Evolutionary conservation across 352 stramenopile genomes (phyloP), one percentile per base, ranked within the genome.

Genomic region (Pythium biforme): DNA sequence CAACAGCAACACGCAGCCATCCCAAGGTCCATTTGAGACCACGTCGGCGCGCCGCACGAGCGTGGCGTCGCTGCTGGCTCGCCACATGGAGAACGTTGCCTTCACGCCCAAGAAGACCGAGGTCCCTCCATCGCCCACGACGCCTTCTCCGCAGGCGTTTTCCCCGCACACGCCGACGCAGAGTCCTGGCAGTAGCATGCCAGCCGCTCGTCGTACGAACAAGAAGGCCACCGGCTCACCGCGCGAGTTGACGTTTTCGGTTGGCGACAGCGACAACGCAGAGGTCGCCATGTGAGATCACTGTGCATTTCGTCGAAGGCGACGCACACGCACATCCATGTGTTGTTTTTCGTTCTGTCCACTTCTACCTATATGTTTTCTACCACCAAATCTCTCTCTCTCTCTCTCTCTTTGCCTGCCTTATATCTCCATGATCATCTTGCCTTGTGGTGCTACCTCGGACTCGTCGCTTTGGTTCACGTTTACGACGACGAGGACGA

Each of bases 141-240:
- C 54, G 40, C 54, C 54, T 40, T 40, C 54, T n/a, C 54, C 27
- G 54, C 40, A 49, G 25, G 26, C 37, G 2, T 60, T 60, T 27
- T 43, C 54, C 11, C 54, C 54, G 8, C 26, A 52, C 26, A 45
- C 54, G 29, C 54, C 54, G 6, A 48, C 14, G 11, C 22, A 60
- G 19, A 60, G 54, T n/a, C 40, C 41, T 20, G 4, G 45, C 14
- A n/a, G n/a, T n/a, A n/a, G n/a, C n/a, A n/a, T n/a, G n/a, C n/a
- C n/a, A n/a, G n/a, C n/a, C n/a, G n/a, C n/a, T n/a, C n/a, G n/a
- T n/a, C n/a, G n/a, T n/a, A n/a, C n/a, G n/a, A n/a, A n/a, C n/a
- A n/a, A n/a, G n/a, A 20, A 23, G 33, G 10, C 29, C 4, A 11
- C 17, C 0, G 27, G 12, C 49, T 43, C 49, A 3, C 19, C 26